Evolutionary conservation across 2,329 filamentous ascomycete species (phyloP).

Genomic region (Berkeleyomyces rouxiae): DNA sequence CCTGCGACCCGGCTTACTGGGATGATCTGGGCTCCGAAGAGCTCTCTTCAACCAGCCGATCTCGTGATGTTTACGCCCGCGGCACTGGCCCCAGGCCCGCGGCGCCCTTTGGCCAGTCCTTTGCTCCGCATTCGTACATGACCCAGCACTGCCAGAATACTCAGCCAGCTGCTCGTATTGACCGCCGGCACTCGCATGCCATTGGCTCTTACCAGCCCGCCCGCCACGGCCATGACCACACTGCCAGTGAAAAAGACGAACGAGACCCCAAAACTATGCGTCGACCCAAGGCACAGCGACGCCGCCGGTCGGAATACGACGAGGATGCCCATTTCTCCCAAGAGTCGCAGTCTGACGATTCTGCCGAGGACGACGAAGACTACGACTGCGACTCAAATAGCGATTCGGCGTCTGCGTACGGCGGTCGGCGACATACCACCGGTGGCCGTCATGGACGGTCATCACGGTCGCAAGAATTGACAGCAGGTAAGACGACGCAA

Average conservation of each 20-base stretch:
- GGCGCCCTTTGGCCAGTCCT: constrained; percentile 15
- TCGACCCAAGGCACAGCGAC: not conserved
- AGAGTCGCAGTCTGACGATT: not conserved
- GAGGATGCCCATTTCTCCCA: not conserved
- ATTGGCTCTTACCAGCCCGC: not conserved
- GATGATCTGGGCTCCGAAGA: not conserved
- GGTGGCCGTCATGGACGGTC: not conserved
- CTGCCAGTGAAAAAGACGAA: not conserved
- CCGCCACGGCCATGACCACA: constrained; percentile 2
- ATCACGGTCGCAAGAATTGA: not conserved
- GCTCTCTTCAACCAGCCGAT: not conserved
- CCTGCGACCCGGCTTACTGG: not conserved
- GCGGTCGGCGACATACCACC: not conserved
- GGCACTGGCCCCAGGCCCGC: constrained; percentile 9
- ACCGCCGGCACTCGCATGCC: constrained; percentile 8
- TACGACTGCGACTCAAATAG: not conserved
- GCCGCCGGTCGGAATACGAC: not conserved
- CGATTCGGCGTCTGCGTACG: not conserved
- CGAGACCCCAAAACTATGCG: not conserved
- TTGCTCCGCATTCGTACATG: constrained; percentile 8
- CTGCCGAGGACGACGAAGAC: not conserved
- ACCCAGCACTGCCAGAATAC: not conserved
- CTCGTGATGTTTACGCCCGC: not conserved
- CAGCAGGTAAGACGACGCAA: not conserved
- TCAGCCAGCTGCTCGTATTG: constrained; percentile 3